Evolutionary conservation across 179 eudicot genomes (phyloP).

Genomic region (Spinacia oleracea): DNA sequence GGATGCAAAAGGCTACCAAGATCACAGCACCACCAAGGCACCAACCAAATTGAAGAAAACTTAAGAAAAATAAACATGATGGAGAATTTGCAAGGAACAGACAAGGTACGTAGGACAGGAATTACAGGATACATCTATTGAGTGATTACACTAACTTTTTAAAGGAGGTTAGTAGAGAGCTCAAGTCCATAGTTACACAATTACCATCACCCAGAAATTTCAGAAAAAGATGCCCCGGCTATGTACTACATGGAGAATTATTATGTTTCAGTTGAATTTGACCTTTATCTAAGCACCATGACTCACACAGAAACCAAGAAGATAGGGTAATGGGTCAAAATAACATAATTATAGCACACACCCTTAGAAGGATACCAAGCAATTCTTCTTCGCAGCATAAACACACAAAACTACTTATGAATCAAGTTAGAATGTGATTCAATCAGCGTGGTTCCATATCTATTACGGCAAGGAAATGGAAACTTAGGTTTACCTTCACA

Average conservation of each 20-base stretch:
- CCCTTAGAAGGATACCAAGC: neutral
- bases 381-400: neutral
- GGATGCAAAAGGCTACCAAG: slow-evolving; percentile 12
- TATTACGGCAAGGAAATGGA: neutral
- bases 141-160: neutral
- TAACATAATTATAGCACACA: neutral
- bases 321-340: neutral
- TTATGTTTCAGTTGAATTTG: neutral
- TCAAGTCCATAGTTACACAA: neutral
- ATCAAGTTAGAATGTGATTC: slow-evolving; percentile 1
- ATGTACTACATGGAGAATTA: neutral
- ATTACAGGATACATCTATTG: neutral
- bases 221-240: neutral
- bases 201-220: neutral
- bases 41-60: neutral
- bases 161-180: neutral
- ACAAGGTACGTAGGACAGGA: neutral
- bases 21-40: neutral
- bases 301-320: neutral
- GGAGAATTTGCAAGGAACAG: neutral
- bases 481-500: slow-evolving; percentile 54
- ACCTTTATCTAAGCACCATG: neutral
- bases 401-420: neutral
- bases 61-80: neutral
- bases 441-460: neutral